A percentile compares a stretch with the other conserved stretches of the same genome.
Conservation (phyloP, 768 basidiomycete species). For the Trametes cingulata region DNA sequence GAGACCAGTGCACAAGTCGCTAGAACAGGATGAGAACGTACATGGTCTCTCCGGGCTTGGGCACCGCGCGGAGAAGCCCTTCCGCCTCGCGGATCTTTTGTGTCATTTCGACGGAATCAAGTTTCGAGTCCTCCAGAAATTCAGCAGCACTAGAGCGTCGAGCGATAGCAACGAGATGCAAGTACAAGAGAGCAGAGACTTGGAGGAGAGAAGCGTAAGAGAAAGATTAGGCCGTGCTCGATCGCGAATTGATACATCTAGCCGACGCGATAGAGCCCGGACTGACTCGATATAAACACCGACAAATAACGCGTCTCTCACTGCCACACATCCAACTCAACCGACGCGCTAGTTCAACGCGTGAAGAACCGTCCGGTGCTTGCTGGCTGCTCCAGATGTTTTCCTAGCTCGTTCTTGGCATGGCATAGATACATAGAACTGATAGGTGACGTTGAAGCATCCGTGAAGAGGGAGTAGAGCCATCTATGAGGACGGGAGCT, state of each 20-base stretch:
- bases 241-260: conserved; percentile 19
- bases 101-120: conserved; percentile 25
- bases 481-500: too few species aligned
- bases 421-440: too few species aligned
- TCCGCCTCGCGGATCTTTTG: conserved; percentile 45
- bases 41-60: conserved; percentile 46
- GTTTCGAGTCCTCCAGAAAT: neutral
- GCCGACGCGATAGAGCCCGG: conserved; percentile 4
- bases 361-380: too few species aligned
- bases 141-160: too few species aligned
- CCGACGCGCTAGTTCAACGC: too few species aligned
- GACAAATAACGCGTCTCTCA: conserved; percentile 18
- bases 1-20: neutral
- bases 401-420: too few species aligned
- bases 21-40: conserved; percentile 30
- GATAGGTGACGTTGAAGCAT: too few species aligned
- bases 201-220: neutral
- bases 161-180: neutral
- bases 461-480: too few species aligned
- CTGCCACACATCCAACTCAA: neutral
- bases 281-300: conserved; percentile 22
- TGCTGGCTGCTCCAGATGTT: too few species aligned
- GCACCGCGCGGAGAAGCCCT: conserved; percentile 45
- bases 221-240: neutral
- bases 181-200: neutral